Evolutionary conservation across 1,284 basidiomycete genomes (phyloP).

Genomic region (Paramarasmius palmivorus): DNA sequence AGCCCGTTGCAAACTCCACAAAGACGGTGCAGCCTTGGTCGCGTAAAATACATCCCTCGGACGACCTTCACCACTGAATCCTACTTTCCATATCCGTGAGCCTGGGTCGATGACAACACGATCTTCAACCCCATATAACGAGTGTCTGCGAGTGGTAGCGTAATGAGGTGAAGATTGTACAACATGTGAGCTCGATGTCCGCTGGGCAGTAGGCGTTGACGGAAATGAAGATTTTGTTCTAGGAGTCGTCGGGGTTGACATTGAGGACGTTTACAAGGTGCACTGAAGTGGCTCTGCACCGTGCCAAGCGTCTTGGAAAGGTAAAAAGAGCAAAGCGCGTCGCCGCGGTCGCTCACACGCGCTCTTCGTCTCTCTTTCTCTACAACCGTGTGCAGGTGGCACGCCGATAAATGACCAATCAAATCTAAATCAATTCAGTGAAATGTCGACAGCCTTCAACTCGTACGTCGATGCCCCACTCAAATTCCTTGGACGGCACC

Average conservation of each 20-base stretch:
- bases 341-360: too few relatives aligned
- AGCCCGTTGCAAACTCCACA: slow-evolving; percentile 66
- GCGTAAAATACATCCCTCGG: slow-evolving; percentile 77
- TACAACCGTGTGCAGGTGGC: too few relatives aligned
- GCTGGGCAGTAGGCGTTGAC: slow-evolving; percentile 53
- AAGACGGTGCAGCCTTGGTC: slow-evolving; percentile 36
- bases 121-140: slow-evolving; percentile 85
- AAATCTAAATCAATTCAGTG: too few relatives aligned
- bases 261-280: slow-evolving; percentile 14
- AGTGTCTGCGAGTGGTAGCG: slow-evolving; percentile 72
- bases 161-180: slow-evolving; percentile 77
- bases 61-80: slow-evolving; percentile 86
- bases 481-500: too few relatives aligned
- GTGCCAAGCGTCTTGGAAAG: background rate
- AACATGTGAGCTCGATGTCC: slow-evolving; percentile 45
- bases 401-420: too few relatives aligned
- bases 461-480: too few relatives aligned
- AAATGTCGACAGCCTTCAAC: background rate
- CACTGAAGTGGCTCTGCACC: background rate
- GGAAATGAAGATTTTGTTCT: slow-evolving; percentile 39
- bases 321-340: background rate
- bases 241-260: slow-evolving; percentile 48
- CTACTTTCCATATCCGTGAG: slow-evolving; percentile 84
- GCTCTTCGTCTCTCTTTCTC: too few relatives aligned
- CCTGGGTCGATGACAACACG: slow-evolving; percentile 85